Conservation (phyloP, 2,329 filamentous ascomycete species). For the Plectosphaerella cucumerina region DNA sequence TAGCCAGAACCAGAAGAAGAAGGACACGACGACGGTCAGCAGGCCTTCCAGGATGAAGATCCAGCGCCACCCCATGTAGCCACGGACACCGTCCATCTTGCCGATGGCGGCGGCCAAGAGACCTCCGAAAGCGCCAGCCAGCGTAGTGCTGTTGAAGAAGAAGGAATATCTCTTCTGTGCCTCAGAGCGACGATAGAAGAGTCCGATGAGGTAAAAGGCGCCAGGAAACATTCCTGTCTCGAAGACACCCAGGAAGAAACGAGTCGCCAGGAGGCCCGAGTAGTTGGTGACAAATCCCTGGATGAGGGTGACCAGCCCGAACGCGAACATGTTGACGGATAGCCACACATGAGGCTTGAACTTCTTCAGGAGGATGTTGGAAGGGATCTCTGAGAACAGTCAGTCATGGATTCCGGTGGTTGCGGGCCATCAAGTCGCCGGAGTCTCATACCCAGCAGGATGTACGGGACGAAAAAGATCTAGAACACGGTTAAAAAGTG, state of each 20-base stretch:
- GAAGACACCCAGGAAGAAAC: constrained; percentile 80
- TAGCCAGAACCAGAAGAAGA: constrained; percentile 65
- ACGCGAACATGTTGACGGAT: constrained; percentile 77
- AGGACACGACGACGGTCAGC: constrained; percentile 56
- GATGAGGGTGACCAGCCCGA: constrained; percentile 69
- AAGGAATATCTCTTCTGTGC: constrained; percentile 90
- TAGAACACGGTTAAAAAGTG: constrained; percentile 52
- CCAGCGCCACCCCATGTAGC: constrained; percentile 75
- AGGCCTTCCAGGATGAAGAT: constrained; percentile 76
- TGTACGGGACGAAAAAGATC: constrained; percentile 80
- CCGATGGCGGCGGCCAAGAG: constrained; percentile 34
- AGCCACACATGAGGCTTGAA: constrained; percentile 65
- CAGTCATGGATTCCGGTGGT: no score
- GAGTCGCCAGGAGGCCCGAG: constrained; percentile 68
- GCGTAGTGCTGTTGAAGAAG: constrained; percentile 80
- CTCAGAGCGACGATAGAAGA: constrained; percentile 87
- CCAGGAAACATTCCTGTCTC: constrained; percentile 63
- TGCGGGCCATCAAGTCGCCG: no score
- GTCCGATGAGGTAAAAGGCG: constrained; percentile 67
- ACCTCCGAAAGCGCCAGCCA: constrained; percentile 19
- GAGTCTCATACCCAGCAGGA: constrained; percentile 43
- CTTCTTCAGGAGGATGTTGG: constrained; percentile 28
- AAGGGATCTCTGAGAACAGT: constrained; percentile 46
- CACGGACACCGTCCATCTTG: constrained; percentile 71
- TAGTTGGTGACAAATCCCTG: constrained; percentile 80